Evolutionary conservation across 352 stramenopile species (phyloP).

Genomic region (Aphanomyces cochlioides): DNA sequence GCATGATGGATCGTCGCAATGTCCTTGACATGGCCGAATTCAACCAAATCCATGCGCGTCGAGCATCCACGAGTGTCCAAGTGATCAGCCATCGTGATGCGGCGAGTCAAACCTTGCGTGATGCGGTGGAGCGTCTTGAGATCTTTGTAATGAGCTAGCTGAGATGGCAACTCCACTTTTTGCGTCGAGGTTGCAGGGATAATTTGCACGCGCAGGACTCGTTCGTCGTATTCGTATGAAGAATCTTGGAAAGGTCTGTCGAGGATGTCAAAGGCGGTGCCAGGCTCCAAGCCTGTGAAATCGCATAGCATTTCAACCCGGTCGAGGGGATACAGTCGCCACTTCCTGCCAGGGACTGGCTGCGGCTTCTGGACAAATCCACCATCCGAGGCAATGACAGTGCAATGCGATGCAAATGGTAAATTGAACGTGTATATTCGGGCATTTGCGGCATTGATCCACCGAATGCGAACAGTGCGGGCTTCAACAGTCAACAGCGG

Average conservation of each 20-base stretch:
- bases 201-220: slow-evolving; percentile 52
- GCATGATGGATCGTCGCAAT: slow-evolving; percentile 45
- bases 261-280: slow-evolving; percentile 45
- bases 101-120: slow-evolving; percentile 46
- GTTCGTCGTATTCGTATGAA: slow-evolving; percentile 44
- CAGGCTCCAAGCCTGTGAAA: slow-evolving; percentile 43
- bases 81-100: slow-evolving; percentile 54
- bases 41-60: slow-evolving; percentile 43
- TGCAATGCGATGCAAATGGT: slow-evolving; percentile 56
- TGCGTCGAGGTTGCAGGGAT: slow-evolving; percentile 35
- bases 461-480: slow-evolving; percentile 54
- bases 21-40: slow-evolving; percentile 52
- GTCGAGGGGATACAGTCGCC: slow-evolving; percentile 51
- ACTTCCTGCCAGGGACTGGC: slow-evolving; percentile 19
- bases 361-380: slow-evolving; percentile 49
- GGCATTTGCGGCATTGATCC: slow-evolving; percentile 60
- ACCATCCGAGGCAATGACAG: slow-evolving; percentile 57
- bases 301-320: slow-evolving; percentile 60
- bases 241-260: slow-evolving; percentile 33
- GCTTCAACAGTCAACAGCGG: slow-evolving; percentile 53
- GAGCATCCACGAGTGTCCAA: slow-evolving; percentile 43
- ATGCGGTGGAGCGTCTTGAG: slow-evolving; percentile 49
- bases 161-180: slow-evolving; percentile 39
- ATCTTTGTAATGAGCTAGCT: slow-evolving; percentile 47
- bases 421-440: slow-evolving; percentile 70